Conservation (phyloP, 768 basidiomycete genomes). For the Mycena filopes region DNA sequence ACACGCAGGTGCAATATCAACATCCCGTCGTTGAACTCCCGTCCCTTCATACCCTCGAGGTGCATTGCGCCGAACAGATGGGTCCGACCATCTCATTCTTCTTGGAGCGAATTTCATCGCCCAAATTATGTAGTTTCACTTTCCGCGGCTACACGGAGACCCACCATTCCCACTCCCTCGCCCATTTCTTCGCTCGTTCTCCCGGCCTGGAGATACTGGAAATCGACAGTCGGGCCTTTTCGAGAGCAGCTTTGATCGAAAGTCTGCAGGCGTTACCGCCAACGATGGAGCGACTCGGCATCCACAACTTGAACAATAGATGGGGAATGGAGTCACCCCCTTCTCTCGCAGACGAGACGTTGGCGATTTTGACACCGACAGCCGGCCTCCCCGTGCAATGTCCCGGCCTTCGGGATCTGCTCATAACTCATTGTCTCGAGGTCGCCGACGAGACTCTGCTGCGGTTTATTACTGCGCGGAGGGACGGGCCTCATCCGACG, state of each 20-base stretch:
- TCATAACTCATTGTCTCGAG: neutral
- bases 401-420: conserved; percentile 7
- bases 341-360: neutral
- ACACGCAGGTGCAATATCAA: too few relatives aligned
- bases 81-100: neutral
- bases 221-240: neutral
- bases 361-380: neutral
- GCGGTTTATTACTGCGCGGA: neutral
- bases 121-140: neutral
- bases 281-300: neutral
- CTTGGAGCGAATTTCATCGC: conserved; percentile 2
- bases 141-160: neutral
- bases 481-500: neutral
- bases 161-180: neutral
- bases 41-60: neutral
- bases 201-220: conserved; percentile 9
- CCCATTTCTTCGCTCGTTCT: neutral
- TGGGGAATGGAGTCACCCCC: neutral
- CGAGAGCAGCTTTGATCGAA: neutral
- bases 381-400: neutral
- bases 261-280: neutral
- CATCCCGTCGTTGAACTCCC: neutral
- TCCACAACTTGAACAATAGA: neutral
- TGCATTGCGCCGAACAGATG: neutral
- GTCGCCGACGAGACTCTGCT: conserved; percentile 3